Evolutionary conservation across 2,329 filamentous ascomycete genomes (phyloP).

Genomic region (Xylaria sp.): DNA sequence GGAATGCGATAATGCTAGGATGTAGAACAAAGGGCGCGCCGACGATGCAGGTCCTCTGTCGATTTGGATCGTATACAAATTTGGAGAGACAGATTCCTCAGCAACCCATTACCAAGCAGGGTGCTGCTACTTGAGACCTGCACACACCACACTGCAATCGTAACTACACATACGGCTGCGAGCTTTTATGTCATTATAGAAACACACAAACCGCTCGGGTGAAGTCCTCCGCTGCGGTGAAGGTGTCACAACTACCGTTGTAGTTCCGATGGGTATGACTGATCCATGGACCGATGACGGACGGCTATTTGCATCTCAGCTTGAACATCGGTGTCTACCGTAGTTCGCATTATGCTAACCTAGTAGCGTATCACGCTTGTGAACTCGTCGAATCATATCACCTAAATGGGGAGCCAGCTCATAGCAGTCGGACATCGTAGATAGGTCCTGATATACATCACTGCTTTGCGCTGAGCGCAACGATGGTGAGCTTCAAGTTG

Average conservation of each 20-base stretch:
- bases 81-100: constrained; percentile 9
- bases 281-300: constrained; percentile 23
- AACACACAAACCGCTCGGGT: neutral
- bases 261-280: constrained; percentile 6
- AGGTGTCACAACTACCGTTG: neutral
- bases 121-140: neutral
- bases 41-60: neutral
- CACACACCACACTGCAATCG: neutral
- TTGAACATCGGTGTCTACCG: neutral
- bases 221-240: neutral
- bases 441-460: neutral
- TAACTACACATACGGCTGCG: neutral
- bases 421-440: neutral
- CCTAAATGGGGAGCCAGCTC: neutral
- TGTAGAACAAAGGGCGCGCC: constrained; percentile 20
- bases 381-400: neutral
- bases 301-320: neutral
- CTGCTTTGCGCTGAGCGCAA: neutral
- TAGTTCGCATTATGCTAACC: neutral
- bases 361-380: neutral
- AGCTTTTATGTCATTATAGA: neutral
- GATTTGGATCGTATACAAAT: neutral
- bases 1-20: neutral
- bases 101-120: constrained; percentile 14
- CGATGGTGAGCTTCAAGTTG: too few relatives aligned